Percentiles rank a stretch among this genome's conserved stretches.
Conservation (phyloP, 2,329 filamentous ascomycete genomes). For the Chaetomiaceae sp. region DNA sequence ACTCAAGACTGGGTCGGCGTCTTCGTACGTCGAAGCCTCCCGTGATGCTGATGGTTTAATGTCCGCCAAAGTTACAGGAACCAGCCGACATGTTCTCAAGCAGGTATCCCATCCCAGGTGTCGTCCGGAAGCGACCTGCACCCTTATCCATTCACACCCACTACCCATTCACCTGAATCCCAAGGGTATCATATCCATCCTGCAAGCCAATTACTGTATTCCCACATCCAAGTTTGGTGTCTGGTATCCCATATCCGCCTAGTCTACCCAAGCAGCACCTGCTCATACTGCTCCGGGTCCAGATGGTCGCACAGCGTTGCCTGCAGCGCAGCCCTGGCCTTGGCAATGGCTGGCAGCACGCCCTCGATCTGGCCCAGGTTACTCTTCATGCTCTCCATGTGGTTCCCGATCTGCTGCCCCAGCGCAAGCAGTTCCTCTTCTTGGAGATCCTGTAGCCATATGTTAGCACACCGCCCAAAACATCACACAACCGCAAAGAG, state of each 20-base stretch:
- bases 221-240: constrained; percentile 1
- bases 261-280: constrained; percentile 37
- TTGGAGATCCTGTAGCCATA: constrained; percentile 32
- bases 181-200: constrained; percentile 17
- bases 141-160: neutral
- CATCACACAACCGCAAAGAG: neutral
- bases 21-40: too few species aligned
- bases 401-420: constrained; percentile 46
- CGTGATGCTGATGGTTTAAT: too few species aligned
- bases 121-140: too few species aligned
- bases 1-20: too few species aligned
- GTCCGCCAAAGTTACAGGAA: too few species aligned
- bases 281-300: constrained; percentile 43
- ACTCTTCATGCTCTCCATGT: constrained; percentile 52
- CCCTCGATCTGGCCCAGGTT: constrained; percentile 53
- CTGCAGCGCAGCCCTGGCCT: constrained; percentile 47
- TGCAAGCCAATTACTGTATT: neutral
- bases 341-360: constrained; percentile 45
- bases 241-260: neutral
- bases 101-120: too few species aligned
- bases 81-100: too few species aligned
- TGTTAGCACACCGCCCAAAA: neutral
- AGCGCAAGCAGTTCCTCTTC: constrained; percentile 45
- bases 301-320: constrained; percentile 45
- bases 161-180: neutral